Evolutionary conservation across 1,139 yeast species (phyloP).

Genomic region (Trichomonascaceae sp.): DNA sequence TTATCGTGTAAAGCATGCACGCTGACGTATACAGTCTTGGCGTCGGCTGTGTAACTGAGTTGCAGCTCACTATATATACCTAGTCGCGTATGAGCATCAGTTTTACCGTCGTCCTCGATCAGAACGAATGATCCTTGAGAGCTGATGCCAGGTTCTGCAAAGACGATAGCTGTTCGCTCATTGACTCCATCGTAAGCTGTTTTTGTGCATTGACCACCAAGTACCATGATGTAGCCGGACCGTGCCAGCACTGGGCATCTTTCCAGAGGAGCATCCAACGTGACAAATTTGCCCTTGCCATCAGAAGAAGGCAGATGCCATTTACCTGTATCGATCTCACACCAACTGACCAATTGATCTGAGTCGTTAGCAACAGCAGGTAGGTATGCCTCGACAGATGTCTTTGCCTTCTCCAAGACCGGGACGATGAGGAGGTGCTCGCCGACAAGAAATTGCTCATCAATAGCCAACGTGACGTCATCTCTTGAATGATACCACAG

Average conservation of each 20-base stretch:
- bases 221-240: conserved; percentile 11
- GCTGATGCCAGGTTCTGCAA: conserved; percentile 6
- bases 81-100: conserved; percentile 8
- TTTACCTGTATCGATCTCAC: conserved; percentile 12
- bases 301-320: conserved; percentile 9
- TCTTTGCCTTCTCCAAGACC: conserved; percentile 14
- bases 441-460: conserved; percentile 19
- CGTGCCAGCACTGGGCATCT: conserved; percentile 10
- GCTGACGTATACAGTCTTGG: background rate
- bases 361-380: conserved; percentile 17
- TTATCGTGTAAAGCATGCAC: conserved; percentile 1
- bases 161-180: conserved; percentile 8
- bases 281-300: conserved; percentile 8
- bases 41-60: conserved; percentile 8
- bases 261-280: conserved; percentile 11
- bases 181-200: conserved; percentile 11
- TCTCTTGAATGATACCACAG: conserved; percentile 19
- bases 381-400: conserved; percentile 29
- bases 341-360: conserved; percentile 9
- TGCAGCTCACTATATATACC: conserved; percentile 6
- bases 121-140: conserved; percentile 8
- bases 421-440: conserved; percentile 18
- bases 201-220: conserved; percentile 10
- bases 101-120: conserved; percentile 13
- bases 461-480: conserved; percentile 12